Percentiles rank a stretch among this genome's conserved stretches.
Evolutionary conservation across 1,284 basidiomycete species (phyloP).

Genomic region (Puccinia hordei): DNA sequence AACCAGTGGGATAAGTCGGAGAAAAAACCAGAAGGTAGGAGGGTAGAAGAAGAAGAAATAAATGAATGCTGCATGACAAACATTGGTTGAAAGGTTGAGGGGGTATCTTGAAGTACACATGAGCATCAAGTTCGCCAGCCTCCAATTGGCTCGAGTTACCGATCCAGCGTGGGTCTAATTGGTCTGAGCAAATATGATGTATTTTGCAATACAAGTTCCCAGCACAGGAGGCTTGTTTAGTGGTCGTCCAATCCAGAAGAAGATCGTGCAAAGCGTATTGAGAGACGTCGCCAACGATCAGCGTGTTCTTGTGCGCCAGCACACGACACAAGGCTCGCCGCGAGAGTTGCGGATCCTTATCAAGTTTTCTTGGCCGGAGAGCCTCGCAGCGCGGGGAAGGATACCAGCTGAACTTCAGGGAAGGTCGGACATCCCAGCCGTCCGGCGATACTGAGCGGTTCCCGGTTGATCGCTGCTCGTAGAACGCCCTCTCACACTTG

Average conservation of each 20-base stretch:
- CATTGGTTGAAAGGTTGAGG: conserved; percentile 49
- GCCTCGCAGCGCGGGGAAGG: conserved; percentile 52
- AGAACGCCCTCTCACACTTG: conserved; percentile 57
- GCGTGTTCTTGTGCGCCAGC: conserved; percentile 56
- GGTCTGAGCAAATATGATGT: conserved; percentile 55
- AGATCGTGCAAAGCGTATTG: conserved; percentile 57
- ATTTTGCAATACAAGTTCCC: conserved; percentile 58
- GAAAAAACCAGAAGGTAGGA: background rate
- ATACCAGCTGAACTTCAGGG: conserved; percentile 56
- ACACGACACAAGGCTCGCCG: conserved; percentile 54
- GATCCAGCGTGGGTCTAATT: conserved; percentile 42
- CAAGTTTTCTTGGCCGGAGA: background rate
- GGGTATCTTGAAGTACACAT: conserved; percentile 53
- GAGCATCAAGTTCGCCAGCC: conserved; percentile 53
- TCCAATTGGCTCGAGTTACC: conserved; percentile 41
- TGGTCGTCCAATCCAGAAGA: conserved; percentile 57
- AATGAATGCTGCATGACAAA: background rate
- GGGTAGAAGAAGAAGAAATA: background rate
- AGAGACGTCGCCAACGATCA: conserved; percentile 56
- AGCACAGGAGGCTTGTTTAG: conserved; percentile 55
- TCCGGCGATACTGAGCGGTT: background rate
- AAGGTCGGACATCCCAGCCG: conserved; percentile 53
- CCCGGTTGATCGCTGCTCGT: conserved; percentile 50
- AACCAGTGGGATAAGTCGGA: background rate
- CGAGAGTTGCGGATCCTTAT: conserved; percentile 30